Conservation (phyloP, 352 stramenopile species). For the Phytophthora rubi region DNA sequence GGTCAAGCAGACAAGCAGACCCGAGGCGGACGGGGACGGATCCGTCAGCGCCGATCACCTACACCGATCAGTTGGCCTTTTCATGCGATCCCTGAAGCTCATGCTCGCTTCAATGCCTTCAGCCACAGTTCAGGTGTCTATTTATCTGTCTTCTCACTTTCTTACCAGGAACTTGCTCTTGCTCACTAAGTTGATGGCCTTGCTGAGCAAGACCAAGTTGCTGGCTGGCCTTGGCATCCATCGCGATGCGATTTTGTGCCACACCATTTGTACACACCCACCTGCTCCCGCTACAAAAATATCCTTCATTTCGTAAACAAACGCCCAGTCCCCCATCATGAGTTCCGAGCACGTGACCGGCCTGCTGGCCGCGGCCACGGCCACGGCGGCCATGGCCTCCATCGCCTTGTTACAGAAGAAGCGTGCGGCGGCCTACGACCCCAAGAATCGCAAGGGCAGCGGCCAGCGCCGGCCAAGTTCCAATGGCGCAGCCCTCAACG, state of each 20-base stretch:
- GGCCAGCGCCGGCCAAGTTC: constrained; percentile 20
- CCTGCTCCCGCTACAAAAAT: neutral
- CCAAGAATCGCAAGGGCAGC: constrained; percentile 17
- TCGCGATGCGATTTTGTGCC: neutral
- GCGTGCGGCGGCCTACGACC: constrained; percentile 49
- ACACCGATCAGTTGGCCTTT: neutral
- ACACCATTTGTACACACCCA: constrained; percentile 1
- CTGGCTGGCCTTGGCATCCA: neutral
- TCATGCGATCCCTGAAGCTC: neutral
- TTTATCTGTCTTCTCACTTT: no score
- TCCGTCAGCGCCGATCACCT: neutral
- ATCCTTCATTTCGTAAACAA: constrained; percentile 11
- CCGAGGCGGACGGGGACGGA: no score
- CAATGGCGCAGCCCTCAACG: constrained; percentile 20
- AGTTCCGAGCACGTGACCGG: constrained; percentile 46
- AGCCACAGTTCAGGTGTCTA: no score
- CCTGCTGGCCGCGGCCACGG: constrained; percentile 54
- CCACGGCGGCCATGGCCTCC: constrained; percentile 54
- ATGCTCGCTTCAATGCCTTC: no score
- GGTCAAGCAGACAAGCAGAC: neutral
- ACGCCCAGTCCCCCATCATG: constrained; percentile 17
- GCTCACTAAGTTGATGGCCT: no score
- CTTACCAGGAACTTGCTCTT: no score
- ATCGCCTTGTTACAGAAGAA: constrained; percentile 66
- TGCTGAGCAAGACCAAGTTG: no score